These are phyloP conservation scores for Astragalus membranaceus DNA, from an alignment of 306 rosid genomes.

Conservation along the genomic window DNA sequence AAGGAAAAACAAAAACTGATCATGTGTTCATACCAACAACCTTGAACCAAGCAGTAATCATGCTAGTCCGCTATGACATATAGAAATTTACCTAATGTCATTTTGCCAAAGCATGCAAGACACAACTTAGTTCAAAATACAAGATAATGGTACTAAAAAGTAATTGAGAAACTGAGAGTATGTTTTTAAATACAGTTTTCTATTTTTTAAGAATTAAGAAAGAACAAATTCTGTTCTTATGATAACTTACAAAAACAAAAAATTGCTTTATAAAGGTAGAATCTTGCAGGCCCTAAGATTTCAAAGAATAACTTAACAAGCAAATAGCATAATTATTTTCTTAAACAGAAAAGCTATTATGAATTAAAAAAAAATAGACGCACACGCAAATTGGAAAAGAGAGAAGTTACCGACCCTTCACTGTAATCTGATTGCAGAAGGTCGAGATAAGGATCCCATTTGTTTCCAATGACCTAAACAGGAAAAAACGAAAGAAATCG, in stretches of 20 bases:
- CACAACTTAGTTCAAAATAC: too few species aligned
- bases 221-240: too few species aligned
- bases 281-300: not conserved
- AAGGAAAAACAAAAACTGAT: not conserved
- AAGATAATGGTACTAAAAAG: too few species aligned
- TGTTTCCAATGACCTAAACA: conserved; percentile 83
- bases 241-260: too few species aligned
- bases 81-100: not conserved
- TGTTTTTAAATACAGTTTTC: too few species aligned
- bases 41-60: not conserved
- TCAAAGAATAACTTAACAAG: not conserved
- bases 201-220: too few species aligned
- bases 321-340: too few species aligned
- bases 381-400: not conserved
- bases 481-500: not conserved
- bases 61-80: not conserved
- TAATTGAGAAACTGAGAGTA: too few species aligned
- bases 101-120: not conserved
- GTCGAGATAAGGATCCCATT: conserved; percentile 88
- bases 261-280: too few species aligned
- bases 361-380: not conserved
- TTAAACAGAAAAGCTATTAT: too few species aligned
- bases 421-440: conserved; percentile 82
- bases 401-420: conserved; percentile 60
- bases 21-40: not conserved